Conservation (phyloP, 2,329 filamentous ascomycete genomes). For the Colletotrichum phormii region DNA sequence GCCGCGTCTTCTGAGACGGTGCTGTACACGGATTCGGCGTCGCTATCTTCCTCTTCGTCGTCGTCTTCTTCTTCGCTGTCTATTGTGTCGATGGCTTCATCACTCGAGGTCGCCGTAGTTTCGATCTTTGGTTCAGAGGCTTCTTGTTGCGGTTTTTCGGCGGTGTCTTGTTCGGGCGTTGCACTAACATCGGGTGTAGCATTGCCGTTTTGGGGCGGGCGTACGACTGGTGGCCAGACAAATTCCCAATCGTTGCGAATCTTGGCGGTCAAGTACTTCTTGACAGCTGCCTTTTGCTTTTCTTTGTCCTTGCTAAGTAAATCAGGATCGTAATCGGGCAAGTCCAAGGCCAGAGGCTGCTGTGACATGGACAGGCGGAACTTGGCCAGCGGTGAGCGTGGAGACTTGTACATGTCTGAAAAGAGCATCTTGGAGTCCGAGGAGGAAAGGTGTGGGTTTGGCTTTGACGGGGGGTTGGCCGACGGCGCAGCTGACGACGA, state of each 20-base stretch:
- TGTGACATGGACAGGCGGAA: slow-evolving; percentile 52
- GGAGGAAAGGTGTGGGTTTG: slow-evolving; percentile 22
- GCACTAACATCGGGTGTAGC: slow-evolving; percentile 16
- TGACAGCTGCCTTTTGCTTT: slow-evolving; percentile 73
- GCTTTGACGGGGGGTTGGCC: slow-evolving; percentile 22
- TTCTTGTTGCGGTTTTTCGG: slow-evolving; percentile 11
- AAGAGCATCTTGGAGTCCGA: slow-evolving; percentile 62
- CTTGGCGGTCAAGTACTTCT: slow-evolving; percentile 63
- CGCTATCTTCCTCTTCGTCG: slow-evolving; percentile 52
- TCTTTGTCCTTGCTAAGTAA: slow-evolving; percentile 71
- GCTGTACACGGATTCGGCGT: slow-evolving; percentile 65
- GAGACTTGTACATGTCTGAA: slow-evolving; percentile 69
- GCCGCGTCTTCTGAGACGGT: slow-evolving; percentile 65
- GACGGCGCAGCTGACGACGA: slow-evolving; percentile 20
- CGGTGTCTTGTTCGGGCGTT: background rate
- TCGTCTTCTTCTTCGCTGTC: slow-evolving; percentile 46
- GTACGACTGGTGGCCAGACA: slow-evolving; percentile 59
- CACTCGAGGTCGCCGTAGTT: slow-evolving; percentile 1
- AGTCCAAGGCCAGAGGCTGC: slow-evolving; percentile 43
- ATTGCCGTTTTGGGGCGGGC: slow-evolving; percentile 10
- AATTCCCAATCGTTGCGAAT: slow-evolving; percentile 72
- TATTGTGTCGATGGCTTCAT: slow-evolving; percentile 28
- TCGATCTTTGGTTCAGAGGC: slow-evolving; percentile 18
- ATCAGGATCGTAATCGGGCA: slow-evolving; percentile 67
- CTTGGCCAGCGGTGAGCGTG: slow-evolving; percentile 64